Evolutionary conservation across 1,284 basidiomycete species (phyloP), one percentile per base, ranked within the genome.

Genomic region (Puccinia coronata): DNA sequence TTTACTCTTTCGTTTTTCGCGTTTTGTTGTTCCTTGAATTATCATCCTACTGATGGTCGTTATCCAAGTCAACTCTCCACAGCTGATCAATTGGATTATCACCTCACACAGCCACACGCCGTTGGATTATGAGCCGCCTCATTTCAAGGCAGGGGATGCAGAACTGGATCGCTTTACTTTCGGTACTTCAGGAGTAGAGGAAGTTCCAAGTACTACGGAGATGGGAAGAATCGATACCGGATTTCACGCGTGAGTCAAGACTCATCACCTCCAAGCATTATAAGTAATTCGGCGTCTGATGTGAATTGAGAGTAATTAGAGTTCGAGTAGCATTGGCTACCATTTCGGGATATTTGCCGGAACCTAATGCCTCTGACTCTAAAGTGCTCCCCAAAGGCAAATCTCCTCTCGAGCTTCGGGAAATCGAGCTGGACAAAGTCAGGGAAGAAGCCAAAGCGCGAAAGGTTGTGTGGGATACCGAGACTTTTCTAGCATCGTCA

Each of bases 161-260:
- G 69, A 80, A 31, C 53, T 34, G n/a, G 69, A 80, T 53, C 51
- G 78, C 18, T 80, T 72, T 23, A 72, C 67, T 18, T 80, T 80
- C 39, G 78, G 78, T 12, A 80, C 78, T 20, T 51, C 78, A 34
- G 67, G 69, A 1, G 53, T 34, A 80, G 78, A 71, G 59, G 78
- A 80, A 53, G 47, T 80, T 11, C 78, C 78, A 28, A 72, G 53
- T 71, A 57, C 78, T 20, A 80, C 53, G 18, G 78, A 80, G 71
- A 80, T 80, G 78, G 78, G 78, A 61, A 80, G 71, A 63, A 53
- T 80, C 31, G 69, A 80, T 31, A 80, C 78, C 28, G 78, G 78
- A 28, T 80, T 61, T 31, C 78, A 80, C 65, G 43, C 76, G 76
- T 79, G 14, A 79, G 76, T 41, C 16, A 34, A 39, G 16, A 12